phyloP scores from a whole-genome alignment of 768 basidiomycete species.

The Tremella mesenterica region DNA sequence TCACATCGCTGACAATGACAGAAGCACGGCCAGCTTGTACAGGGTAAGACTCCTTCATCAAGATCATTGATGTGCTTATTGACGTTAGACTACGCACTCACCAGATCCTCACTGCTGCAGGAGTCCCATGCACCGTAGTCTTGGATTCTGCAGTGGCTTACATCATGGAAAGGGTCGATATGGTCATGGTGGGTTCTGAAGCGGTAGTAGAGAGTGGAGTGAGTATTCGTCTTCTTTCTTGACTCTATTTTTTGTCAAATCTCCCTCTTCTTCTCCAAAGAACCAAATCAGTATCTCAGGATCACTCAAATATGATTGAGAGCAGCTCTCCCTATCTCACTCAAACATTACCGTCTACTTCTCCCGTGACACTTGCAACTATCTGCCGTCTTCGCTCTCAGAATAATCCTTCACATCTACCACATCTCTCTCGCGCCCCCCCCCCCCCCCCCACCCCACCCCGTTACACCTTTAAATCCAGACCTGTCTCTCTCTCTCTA shows the following conservation, averaged over 20 bases:
- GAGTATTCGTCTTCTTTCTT: slow-evolving; percentile 46
- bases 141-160: slow-evolving; percentile 95
- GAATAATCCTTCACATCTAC: too few species aligned
- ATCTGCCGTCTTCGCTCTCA: too few species aligned
- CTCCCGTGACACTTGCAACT: background rate
- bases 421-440: too few species aligned
- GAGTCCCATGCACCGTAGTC: slow-evolving; percentile 87
- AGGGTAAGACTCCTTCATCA: slow-evolving; percentile 53
- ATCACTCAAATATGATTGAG: background rate
- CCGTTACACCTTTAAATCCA: too few species aligned
- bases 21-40: slow-evolving; percentile 79
- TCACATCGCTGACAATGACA: too few species aligned
- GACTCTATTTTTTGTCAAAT: slow-evolving; percentile 74
- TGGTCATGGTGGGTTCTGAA: slow-evolving; percentile 92
- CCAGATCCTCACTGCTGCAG: slow-evolving; percentile 72
- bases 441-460: too few species aligned
- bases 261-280: background rate
- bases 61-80: background rate
- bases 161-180: slow-evolving; percentile 91
- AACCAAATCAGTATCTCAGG: background rate
- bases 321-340: too few species aligned
- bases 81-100: slow-evolving; percentile 73
- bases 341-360: background rate
- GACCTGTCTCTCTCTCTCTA: too few species aligned
- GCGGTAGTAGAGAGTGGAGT: slow-evolving; percentile 90